phyloP scores from a whole-genome alignment of 2,329 filamentous ascomycete species.

The Sporothrix brasiliensis region DNA sequence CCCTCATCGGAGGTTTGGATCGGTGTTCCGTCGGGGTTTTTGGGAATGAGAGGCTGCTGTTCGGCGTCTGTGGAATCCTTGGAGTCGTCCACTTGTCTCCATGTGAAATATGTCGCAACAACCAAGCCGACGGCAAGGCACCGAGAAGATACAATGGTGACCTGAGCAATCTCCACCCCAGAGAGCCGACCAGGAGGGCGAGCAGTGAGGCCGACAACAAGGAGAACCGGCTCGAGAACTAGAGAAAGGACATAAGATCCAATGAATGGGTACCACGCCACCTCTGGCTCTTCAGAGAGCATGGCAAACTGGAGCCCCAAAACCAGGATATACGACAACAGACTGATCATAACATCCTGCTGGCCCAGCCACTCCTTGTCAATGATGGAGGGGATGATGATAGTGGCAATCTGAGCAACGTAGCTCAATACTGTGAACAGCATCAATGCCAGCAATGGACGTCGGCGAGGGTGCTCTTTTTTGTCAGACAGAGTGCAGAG shows the following conservation, averaged over 20 bases:
- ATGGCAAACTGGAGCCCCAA: constrained; percentile 63
- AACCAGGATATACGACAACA: constrained; percentile 64
- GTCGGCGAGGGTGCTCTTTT: constrained; percentile 47
- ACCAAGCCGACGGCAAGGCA: constrained; percentile 44
- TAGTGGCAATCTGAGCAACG: constrained; percentile 50
- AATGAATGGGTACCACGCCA: constrained; percentile 65
- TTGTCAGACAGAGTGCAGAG: constrained; percentile 53
- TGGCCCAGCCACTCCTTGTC: constrained; percentile 48
- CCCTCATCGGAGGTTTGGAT: constrained; percentile 25
- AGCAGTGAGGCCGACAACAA: constrained; percentile 39
- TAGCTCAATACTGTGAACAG: constrained; percentile 52
- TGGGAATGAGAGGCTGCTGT: constrained; percentile 59
- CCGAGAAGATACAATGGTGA: constrained; percentile 42
- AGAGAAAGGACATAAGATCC: constrained; percentile 64
- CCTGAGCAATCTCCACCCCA: constrained; percentile 40
- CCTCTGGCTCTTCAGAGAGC: constrained; percentile 54
- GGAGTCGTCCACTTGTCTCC: constrained; percentile 34
- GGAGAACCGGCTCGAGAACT: constrained; percentile 55
- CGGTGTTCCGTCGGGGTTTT: constrained; percentile 40
- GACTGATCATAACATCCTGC: constrained; percentile 57
- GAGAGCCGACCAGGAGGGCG: constrained; percentile 29
- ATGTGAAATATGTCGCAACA: constrained; percentile 42
- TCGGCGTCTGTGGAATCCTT: constrained; percentile 41
- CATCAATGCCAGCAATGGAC: constrained; percentile 51
- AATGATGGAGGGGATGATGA: constrained; percentile 46